phyloP scores from a whole-genome alignment of 2,329 filamentous ascomycete species.

The Macrophomina phaseolina region DNA sequence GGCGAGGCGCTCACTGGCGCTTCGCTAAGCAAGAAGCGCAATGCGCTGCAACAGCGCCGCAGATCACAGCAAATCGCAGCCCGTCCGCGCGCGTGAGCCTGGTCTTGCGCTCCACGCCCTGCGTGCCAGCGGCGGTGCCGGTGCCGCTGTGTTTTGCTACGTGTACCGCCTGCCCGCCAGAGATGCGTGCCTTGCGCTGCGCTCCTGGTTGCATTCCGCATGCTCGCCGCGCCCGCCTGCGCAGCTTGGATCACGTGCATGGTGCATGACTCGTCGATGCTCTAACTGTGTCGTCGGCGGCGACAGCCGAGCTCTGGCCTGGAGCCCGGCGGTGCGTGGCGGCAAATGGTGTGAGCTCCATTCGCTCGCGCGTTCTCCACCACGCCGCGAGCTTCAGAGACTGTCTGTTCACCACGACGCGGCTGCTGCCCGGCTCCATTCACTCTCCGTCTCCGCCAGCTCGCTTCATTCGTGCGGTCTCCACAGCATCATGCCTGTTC shows the following conservation, averaged over 20 bases:
- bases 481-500: slow-evolving; percentile 59
- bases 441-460: neutral
- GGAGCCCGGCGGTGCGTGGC: slow-evolving; percentile 16
- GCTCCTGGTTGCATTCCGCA: neutral
- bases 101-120: slow-evolving; percentile 1
- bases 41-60: slow-evolving; percentile 15
- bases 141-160: slow-evolving; percentile 9
- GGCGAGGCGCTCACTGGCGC: slow-evolving; percentile 12
- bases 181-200: slow-evolving; percentile 3
- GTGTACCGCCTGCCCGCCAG: slow-evolving; percentile 8
- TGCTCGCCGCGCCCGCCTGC: neutral
- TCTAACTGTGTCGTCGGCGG: neutral
- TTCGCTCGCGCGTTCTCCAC: slow-evolving; percentile 3
- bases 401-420: neutral
- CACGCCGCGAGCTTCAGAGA: neutral
- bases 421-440: neutral
- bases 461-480: neutral
- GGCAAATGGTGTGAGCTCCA: slow-evolving; percentile 20
- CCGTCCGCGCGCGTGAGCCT: slow-evolving; percentile 8
- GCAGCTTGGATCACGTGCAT: neutral
- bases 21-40: slow-evolving; percentile 11
- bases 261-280: neutral
- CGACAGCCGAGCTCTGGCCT: slow-evolving; percentile 14
- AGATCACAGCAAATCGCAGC: slow-evolving; percentile 20
- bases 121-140: slow-evolving; percentile 5